These are phyloP conservation scores for Candida cerambycidarum DNA, from an alignment of 805 yeast genomes.

Conservation along the genomic window DNA sequence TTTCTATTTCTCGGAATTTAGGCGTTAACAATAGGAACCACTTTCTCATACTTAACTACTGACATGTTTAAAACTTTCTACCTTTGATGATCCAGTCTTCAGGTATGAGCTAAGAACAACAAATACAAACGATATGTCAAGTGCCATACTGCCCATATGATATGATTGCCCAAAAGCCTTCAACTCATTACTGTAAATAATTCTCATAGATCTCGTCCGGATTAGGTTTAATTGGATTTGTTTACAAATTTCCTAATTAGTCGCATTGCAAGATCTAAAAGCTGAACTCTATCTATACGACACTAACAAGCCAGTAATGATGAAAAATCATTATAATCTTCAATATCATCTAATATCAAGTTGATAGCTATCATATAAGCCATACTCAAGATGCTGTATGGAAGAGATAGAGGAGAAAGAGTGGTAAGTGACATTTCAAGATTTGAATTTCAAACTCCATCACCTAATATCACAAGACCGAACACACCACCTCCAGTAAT, in stretches of 20 bases:
- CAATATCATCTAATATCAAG: neutral
- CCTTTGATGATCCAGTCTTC: too few species aligned
- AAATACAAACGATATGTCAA: too few species aligned
- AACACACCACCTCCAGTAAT: conserved; percentile 27
- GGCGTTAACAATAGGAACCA: too few species aligned
- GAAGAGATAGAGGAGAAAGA: conserved; percentile 16
- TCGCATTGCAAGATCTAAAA: conserved; percentile 4
- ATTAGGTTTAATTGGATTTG: conserved; percentile 1
- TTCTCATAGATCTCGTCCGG: neutral
- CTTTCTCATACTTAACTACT: too few species aligned
- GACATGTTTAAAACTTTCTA: too few species aligned
- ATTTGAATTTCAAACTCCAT: conserved; percentile 27
- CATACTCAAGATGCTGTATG: conserved; percentile 10
- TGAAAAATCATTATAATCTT: neutral
- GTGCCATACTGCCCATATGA: too few species aligned
- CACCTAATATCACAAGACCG: conserved; percentile 31
- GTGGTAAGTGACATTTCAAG: conserved; percentile 34
- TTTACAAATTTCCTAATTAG: conserved; percentile 9
- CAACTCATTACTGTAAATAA: too few species aligned
- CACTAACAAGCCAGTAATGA: neutral
- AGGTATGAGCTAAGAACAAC: too few species aligned
- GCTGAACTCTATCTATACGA: neutral
- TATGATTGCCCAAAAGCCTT: too few species aligned
- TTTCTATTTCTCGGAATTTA: too few species aligned
- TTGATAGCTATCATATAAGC: too few species aligned